Percentiles rank a stretch among this genome's conserved stretches.
Evolutionary conservation across 371 early-diverging fungal genomes (phyloP).

Genomic region (Dinochytrium kinnereticum): DNA sequence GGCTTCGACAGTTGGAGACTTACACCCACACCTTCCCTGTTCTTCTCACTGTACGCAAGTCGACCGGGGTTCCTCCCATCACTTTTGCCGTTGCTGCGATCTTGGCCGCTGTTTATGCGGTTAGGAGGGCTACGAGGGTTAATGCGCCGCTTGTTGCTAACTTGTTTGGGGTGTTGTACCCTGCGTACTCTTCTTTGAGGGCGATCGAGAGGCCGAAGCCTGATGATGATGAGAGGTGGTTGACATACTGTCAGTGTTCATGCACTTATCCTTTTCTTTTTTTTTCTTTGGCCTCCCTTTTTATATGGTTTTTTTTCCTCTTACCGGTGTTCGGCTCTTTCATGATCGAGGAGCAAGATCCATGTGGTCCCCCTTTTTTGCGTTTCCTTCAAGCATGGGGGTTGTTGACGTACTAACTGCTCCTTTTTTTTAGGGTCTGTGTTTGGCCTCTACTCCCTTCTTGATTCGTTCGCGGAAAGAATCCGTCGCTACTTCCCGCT

Average conservation of each 20-base stretch:
- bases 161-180: slow-evolving; percentile 49
- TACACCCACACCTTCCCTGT: slow-evolving; percentile 32
- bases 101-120: slow-evolving; percentile 24
- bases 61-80: slow-evolving; percentile 41
- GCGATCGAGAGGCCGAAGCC: slow-evolving; percentile 49
- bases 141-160: slow-evolving; percentile 43
- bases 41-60: slow-evolving; percentile 33
- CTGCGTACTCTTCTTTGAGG: slow-evolving; percentile 40
- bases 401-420: neutral
- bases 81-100: slow-evolving; percentile 24
- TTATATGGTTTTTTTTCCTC: too few species aligned
- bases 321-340: neutral
- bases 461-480: slow-evolving; percentile 35
- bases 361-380: too few species aligned
- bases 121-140: slow-evolving; percentile 33
- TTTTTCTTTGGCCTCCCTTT: too few species aligned
- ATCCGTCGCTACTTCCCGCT: slow-evolving; percentile 34
- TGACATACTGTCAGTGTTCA: slow-evolving; percentile 57
- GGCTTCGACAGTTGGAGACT: slow-evolving; percentile 25
- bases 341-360: neutral
- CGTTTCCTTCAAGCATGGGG: too few species aligned
- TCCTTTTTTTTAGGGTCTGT: slow-evolving; percentile 42
- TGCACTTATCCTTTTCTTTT: too few species aligned
- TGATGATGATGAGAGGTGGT: slow-evolving; percentile 55
- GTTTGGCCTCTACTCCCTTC: slow-evolving; percentile 44